phyloP scores from a whole-genome alignment of 2,329 filamentous ascomycete species.

The Metarhizium album region DNA sequence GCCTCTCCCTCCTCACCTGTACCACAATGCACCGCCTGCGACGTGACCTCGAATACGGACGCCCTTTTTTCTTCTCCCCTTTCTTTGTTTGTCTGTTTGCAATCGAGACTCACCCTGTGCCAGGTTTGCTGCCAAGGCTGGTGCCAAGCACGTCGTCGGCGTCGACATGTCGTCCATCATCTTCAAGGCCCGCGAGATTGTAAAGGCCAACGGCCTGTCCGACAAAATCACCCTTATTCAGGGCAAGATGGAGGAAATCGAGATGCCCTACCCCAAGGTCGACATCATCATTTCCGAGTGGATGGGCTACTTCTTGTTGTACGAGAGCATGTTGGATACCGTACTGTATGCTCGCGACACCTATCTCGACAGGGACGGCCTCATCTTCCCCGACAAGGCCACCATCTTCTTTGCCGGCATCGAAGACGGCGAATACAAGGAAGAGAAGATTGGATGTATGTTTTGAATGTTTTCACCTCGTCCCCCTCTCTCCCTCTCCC shows the following conservation, averaged over 20 bases:
- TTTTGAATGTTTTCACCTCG: constrained; percentile 7
- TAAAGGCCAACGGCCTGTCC: constrained; percentile 79
- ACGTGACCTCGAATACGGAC: too few species aligned
- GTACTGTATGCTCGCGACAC: constrained; percentile 92
- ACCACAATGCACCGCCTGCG: neutral
- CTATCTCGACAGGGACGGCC: constrained; percentile 74
- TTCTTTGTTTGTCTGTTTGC: neutral
- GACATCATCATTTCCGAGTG: constrained; percentile 99
- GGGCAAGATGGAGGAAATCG: constrained; percentile 99
- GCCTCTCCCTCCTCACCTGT: neutral
- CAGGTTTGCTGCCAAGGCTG: constrained; percentile 94
- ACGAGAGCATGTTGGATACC: constrained; percentile 98
- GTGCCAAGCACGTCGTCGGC: constrained; percentile 96
- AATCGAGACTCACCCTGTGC: constrained; percentile 3
- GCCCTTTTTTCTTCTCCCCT: neutral
- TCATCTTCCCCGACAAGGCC: constrained; percentile 98
- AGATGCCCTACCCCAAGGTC: constrained; percentile 85
- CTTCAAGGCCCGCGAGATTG: constrained; percentile 94
- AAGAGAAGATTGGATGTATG: constrained; percentile 99
- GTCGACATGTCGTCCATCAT: constrained; percentile 99
- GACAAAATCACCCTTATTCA: constrained; percentile 96
- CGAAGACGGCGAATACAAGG: constrained; percentile 98
- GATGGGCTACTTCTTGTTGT: constrained; percentile 99
- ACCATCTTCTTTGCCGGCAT: constrained; percentile 96
- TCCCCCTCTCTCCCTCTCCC: neutral